Conservation (phyloP, 1,139 yeast species). For the Spencermartinsiella ligniputridi region DNA sequence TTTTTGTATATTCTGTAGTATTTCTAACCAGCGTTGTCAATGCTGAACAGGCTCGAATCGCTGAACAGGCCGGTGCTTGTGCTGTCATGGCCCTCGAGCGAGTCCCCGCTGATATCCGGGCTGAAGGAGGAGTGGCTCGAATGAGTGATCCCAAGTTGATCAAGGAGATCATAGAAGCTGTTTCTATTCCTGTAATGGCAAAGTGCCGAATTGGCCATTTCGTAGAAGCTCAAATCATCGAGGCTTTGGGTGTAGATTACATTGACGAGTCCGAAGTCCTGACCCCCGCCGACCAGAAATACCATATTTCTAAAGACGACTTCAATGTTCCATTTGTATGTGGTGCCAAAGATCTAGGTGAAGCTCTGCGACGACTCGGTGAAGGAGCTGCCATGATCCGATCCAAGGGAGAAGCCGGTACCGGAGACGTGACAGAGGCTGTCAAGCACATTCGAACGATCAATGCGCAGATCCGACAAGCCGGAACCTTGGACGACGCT, state of each 20-base stretch:
- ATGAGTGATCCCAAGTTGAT: slow-evolving; percentile 88
- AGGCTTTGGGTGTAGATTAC: slow-evolving; percentile 71
- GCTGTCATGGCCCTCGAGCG: slow-evolving; percentile 89
- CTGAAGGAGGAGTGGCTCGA: slow-evolving; percentile 78
- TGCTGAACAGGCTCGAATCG: slow-evolving; percentile 59
- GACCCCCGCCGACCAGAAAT: slow-evolving; percentile 71
- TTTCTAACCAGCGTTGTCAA: slow-evolving; percentile 40
- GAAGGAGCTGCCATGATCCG: slow-evolving; percentile 91
- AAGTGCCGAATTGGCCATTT: slow-evolving; percentile 82
- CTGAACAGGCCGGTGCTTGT: slow-evolving; percentile 84
- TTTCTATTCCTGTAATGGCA: slow-evolving; percentile 64
- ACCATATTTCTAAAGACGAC: slow-evolving; percentile 59
- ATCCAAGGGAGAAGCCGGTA: slow-evolving; percentile 87
- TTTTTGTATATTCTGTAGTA: neutral
- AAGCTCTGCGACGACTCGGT: slow-evolving; percentile 72
- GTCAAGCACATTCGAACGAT: slow-evolving; percentile 68
- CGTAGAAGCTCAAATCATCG: slow-evolving; percentile 78
- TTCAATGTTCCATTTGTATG: slow-evolving; percentile 80
- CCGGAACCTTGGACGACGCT: slow-evolving; percentile 41
- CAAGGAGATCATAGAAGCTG: slow-evolving; percentile 64
- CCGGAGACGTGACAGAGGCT: slow-evolving; percentile 87
- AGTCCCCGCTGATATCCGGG: slow-evolving; percentile 85
- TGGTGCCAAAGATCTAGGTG: slow-evolving; percentile 82
- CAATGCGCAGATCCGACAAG: slow-evolving; percentile 50
- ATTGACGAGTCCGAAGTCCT: slow-evolving; percentile 81